Base-by-base conservation (phyloP, 2,329 filamentous ascomycete species). In the Hirsutella thompsonii region DNA sequence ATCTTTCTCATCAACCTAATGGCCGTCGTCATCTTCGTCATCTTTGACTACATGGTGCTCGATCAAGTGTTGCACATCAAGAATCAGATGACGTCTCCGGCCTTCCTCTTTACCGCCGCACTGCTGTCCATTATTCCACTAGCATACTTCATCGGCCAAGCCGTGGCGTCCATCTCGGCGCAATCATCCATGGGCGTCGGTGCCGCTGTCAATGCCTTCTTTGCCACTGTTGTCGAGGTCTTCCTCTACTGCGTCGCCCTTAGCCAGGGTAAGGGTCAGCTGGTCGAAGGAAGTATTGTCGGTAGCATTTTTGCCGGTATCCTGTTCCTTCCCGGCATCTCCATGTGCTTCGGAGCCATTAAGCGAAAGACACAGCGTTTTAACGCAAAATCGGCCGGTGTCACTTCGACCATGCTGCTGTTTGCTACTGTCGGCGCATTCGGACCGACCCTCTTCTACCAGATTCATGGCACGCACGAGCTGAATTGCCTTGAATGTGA, bases 1-100 rank as follows among this genome's bases (percentile, higher is more conserved):
- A 94, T 98, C 56, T 96, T 98, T 65, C 77, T 98, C 49, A 95
- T 98, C 69, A 98, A 98, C 59, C 74, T 98, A 43, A 86, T 96
- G 66, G 83, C 79, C 11, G 76, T 98, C 16, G 92, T 98, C n/a
- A 67, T 85, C 20, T 95, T 98, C 56, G 84, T 90, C 54, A 93
- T 98, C 47, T 77, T 94, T 49, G 92, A 98, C 67, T 96, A 90
- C 71, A 79, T 79, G 44, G 70, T 98, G 20, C 68, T 98, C 20
- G 73, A 79, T 28, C 67, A 79, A 14, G 62, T 77, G 4, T 62
- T 96, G 29, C 74, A 81, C 18, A 50, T 93, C 20, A 67, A 92
- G 20, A 78, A 71, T 46, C 76, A 79, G 58, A 62, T 95, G 49
- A 94, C 90, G 0, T 80, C 84, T 20, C 80, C 87, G 0, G 87